Conservation (phyloP, 2,329 filamentous ascomycete genomes). For the Pestalotiopsis sp. region DNA sequence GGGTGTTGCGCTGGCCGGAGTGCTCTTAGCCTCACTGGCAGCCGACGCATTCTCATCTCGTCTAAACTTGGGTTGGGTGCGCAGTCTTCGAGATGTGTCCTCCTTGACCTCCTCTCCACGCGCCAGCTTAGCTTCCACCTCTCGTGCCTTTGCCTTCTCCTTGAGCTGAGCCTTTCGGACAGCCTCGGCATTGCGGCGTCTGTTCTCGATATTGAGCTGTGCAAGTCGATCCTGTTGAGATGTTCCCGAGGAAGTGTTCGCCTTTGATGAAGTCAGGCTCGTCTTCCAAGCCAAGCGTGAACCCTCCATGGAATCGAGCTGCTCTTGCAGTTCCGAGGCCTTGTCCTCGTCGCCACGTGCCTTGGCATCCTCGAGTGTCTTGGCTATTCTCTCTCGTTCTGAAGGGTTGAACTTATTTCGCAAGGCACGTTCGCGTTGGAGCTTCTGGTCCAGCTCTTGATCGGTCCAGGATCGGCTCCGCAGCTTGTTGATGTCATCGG, state of each 20-base stretch:
- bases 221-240: conserved; percentile 82
- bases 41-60: conserved; percentile 18
- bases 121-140: conserved; percentile 62
- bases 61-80: conserved; percentile 60
- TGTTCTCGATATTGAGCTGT: conserved; percentile 81
- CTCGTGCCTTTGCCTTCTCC: conserved; percentile 68
- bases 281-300: conserved; percentile 77
- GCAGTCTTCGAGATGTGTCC: conserved; percentile 63
- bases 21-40: conserved; percentile 28
- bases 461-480: conserved; percentile 83
- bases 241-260: conserved; percentile 50
- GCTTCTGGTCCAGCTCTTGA: conserved; percentile 77
- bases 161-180: conserved; percentile 89
- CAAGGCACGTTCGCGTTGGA: conserved; percentile 71
- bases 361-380: conserved; percentile 68
- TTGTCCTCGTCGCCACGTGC: conserved; percentile 63
- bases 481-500: conserved; percentile 78
- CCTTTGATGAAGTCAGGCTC: conserved; percentile 57
- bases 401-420: conserved; percentile 67
- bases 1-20: conserved; percentile 51
- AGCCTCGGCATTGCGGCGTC: conserved; percentile 81
- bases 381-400: conserved; percentile 69
- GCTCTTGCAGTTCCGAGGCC: conserved; percentile 56
- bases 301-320: conserved; percentile 64
- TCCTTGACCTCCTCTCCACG: conserved; percentile 61